phyloP scores from a whole-genome alignment of 306 rosid species.

The Casuarina equisetifolia region DNA sequence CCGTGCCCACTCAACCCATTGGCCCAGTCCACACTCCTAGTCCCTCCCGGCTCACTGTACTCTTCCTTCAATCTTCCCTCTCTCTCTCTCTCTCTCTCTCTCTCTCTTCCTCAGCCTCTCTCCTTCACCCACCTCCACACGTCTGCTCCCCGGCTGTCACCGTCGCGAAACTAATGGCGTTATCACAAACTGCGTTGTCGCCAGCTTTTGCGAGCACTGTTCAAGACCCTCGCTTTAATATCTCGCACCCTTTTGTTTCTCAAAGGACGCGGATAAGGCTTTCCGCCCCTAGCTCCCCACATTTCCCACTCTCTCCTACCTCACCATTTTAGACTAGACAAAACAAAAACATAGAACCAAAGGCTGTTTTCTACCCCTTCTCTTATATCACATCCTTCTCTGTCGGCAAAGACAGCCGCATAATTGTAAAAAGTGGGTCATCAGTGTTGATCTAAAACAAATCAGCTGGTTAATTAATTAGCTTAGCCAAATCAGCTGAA shows the following conservation, averaged over 20 bases:
- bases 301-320: too few relatives aligned
- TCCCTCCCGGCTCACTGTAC: not conserved
- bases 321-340: too few relatives aligned
- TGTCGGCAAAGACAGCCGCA: too few relatives aligned
- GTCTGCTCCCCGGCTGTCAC: not conserved
- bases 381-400: too few relatives aligned
- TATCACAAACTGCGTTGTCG: not conserved
- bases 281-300: too few relatives aligned
- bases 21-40: not conserved
- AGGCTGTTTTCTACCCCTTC: too few relatives aligned
- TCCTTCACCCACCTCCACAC: not conserved
- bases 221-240: not conserved
- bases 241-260: not conserved
- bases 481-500: too few relatives aligned
- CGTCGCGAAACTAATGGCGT: not conserved
- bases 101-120: not conserved
- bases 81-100: slow-evolving; percentile 1
- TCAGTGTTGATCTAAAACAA: too few relatives aligned
- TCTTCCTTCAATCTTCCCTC: slow-evolving; percentile 22
- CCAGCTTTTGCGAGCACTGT: not conserved
- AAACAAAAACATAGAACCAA: too few relatives aligned
- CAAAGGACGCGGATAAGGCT: too few relatives aligned
- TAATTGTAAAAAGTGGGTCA: too few relatives aligned
- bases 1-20: slow-evolving; percentile 56
- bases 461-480: too few relatives aligned